Evolutionary conservation across 805 yeast species (phyloP).

Genomic region (Torulaspora maleeae): DNA sequence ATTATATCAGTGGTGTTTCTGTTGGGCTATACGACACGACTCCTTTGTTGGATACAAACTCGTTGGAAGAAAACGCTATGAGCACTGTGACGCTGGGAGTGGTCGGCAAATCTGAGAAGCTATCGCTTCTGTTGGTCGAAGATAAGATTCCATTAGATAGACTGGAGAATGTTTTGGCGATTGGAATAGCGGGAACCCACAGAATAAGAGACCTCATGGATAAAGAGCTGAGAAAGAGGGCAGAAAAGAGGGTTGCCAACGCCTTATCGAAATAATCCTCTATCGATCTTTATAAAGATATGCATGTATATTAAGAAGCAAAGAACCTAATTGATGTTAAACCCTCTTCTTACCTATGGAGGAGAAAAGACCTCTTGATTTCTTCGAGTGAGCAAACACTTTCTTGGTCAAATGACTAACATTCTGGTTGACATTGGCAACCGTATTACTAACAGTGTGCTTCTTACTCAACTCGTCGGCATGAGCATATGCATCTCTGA

Average conservation of each 20-base stretch:
- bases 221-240: constrained; percentile 70
- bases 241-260: constrained; percentile 52
- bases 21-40: constrained; percentile 76
- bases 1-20: constrained; percentile 74
- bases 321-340: constrained; percentile 21
- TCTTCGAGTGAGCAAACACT: constrained; percentile 48
- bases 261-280: constrained; percentile 16
- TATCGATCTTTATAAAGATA: not conserved
- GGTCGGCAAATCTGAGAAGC: constrained; percentile 74
- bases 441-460: constrained; percentile 40
- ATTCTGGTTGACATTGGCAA: constrained; percentile 41
- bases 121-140: constrained; percentile 72
- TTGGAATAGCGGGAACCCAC: constrained; percentile 85
- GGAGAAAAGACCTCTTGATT: constrained; percentile 48
- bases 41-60: constrained; percentile 77
- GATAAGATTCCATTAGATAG: constrained; percentile 80
- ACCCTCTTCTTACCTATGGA: constrained; percentile 50
- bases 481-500: constrained; percentile 60
- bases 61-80: constrained; percentile 78
- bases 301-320: constrained; percentile 6
- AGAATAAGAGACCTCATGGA: constrained; percentile 83
- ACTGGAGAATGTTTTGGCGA: constrained; percentile 67
- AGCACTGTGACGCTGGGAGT: constrained; percentile 78
- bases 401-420: constrained; percentile 49
- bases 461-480: constrained; percentile 43